Percentiles rank a stretch among this genome's conserved stretches.
phyloP scores from a whole-genome alignment of 129 eudicot genomes.

The Dittrichia graveolens region DNA sequence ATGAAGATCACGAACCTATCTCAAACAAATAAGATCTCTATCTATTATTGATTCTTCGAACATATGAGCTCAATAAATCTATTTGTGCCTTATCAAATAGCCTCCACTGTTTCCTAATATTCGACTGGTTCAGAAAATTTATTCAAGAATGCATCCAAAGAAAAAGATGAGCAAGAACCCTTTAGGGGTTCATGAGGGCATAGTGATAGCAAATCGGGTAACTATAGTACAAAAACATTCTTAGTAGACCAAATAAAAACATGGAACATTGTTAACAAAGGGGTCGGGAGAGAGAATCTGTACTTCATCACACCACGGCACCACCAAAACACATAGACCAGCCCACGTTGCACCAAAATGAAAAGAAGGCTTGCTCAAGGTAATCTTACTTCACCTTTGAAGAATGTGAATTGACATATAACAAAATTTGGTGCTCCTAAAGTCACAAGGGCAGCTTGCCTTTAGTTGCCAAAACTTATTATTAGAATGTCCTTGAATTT shows the following conservation, averaged over 20 bases:
- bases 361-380: slow-evolving; percentile 13
- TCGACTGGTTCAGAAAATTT: not conserved
- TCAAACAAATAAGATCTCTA: too few species aligned
- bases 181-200: too few species aligned
- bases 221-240: not conserved
- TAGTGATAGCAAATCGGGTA: not conserved
- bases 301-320: not conserved
- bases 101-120: not conserved
- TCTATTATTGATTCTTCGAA: too few species aligned
- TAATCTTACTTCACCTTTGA: slow-evolving; percentile 8
- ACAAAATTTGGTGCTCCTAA: not conserved
- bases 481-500: too few species aligned
- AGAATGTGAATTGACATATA: not conserved
- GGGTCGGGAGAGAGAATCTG: not conserved
- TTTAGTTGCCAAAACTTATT: too few species aligned
- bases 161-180: too few species aligned
- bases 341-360: slow-evolving; percentile 2
- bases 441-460: too few species aligned
- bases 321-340: slow-evolving; percentile 13
- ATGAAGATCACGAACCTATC: too few species aligned
- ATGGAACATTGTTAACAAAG: not conserved
- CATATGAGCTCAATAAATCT: not conserved
- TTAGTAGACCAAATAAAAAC: not conserved
- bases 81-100: not conserved
- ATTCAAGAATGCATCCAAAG: not conserved